phyloP scores from a whole-genome alignment of 148 eudicot genomes.

The Pouteria glomerata region DNA sequence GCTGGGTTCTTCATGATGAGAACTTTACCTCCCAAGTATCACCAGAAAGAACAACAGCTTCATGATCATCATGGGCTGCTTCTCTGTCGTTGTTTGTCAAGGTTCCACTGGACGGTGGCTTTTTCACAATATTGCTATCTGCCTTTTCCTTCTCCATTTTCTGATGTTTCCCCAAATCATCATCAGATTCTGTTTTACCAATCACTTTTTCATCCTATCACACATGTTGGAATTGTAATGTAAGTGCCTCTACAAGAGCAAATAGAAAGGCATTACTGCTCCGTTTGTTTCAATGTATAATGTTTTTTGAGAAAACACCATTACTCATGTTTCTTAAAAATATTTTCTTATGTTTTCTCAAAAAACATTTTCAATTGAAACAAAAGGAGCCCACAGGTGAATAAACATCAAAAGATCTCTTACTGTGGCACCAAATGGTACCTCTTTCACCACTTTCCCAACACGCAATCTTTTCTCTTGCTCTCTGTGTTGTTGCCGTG shows the following conservation, averaged over 20 bases:
- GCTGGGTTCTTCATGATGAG: not conserved
- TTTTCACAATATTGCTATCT: constrained; percentile 20
- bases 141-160: constrained; percentile 20
- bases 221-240: constrained; percentile 17
- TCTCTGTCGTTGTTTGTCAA: constrained; percentile 20
- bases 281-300: no score
- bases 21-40: constrained; percentile 36
- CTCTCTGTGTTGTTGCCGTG: constrained; percentile 44
- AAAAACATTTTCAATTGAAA: no score
- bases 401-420: constrained; percentile 11
- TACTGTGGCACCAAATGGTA: constrained; percentile 32
- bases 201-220: constrained; percentile 39
- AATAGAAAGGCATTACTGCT: no score
- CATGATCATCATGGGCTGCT: constrained; percentile 20
- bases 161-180: constrained; percentile 22
- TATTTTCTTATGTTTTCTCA: no score
- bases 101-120: constrained; percentile 22
- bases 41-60: constrained; percentile 25
- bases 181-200: constrained; percentile 25
- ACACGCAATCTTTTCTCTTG: constrained; percentile 47
- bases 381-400: no score
- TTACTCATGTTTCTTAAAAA: no score
- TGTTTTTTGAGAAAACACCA: no score
- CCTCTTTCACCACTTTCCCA: constrained; percentile 44
- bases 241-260: constrained; percentile 19